phyloP scores from a whole-genome alignment of 129 eudicot genomes.

The Saussurea involucrata region DNA sequence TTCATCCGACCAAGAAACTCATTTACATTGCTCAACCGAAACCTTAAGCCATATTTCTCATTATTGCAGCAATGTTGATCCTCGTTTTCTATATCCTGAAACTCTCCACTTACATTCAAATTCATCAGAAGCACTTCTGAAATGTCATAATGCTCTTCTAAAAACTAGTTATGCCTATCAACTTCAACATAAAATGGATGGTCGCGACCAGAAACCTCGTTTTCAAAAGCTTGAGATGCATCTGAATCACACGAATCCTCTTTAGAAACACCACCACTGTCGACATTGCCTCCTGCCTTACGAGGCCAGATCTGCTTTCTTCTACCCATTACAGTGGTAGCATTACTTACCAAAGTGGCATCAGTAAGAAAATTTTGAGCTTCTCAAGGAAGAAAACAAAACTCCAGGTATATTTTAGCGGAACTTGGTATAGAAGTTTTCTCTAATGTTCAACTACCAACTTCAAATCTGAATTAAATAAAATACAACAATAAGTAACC shows the following conservation, averaged over 20 bases:
- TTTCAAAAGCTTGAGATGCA: slow-evolving; percentile 16
- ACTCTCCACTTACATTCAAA: no score
- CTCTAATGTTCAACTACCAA: slow-evolving; percentile 11
- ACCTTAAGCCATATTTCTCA: no score
- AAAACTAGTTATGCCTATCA: slow-evolving; percentile 60
- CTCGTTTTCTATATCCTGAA: no score
- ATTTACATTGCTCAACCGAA: no score
- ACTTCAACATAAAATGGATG: slow-evolving; percentile 53
- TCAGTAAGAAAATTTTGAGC: background rate
- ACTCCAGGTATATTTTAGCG: background rate
- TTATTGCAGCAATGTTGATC: no score
- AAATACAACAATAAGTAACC: no score
- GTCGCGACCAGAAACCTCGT: slow-evolving; percentile 16
- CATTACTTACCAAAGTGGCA: slow-evolving; percentile 13
- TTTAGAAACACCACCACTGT: slow-evolving; percentile 19
- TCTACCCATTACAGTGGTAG: slow-evolving; percentile 57
- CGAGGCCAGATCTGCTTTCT: slow-evolving; percentile 68
- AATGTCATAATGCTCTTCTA: slow-evolving; percentile 57
- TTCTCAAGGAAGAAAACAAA: background rate
- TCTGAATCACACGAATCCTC: slow-evolving; percentile 19
- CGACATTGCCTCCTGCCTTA: slow-evolving; percentile 46
- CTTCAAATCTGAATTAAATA: slow-evolving; percentile 20
- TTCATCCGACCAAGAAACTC: no score
- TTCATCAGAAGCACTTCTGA: slow-evolving; percentile 69
- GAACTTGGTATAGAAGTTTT: background rate